Evolutionary conservation across 805 yeast species (phyloP).

Genomic region (Peterozyma xylosa): DNA sequence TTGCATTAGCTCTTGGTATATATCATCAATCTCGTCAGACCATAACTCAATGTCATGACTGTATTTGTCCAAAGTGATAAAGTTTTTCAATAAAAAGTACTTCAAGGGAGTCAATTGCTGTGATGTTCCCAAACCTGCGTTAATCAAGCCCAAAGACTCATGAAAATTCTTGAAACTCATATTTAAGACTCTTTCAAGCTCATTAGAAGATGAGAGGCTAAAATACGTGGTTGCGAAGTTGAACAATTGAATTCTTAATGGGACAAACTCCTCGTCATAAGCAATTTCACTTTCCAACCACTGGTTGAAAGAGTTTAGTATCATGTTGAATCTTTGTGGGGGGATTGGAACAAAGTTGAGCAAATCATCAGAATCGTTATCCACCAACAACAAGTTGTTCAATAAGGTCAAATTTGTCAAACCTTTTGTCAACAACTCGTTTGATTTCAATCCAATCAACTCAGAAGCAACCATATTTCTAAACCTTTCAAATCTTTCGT

Average conservation of each 20-base stretch:
- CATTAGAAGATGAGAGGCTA: constrained; percentile 7
- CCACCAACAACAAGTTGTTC: constrained; percentile 27
- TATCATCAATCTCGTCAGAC: constrained; percentile 26
- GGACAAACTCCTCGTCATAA: constrained; percentile 46
- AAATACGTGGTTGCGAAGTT: constrained; percentile 27
- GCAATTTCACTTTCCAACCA: constrained; percentile 62
- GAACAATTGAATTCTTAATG: constrained; percentile 43
- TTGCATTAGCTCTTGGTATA: constrained; percentile 36
- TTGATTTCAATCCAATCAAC: constrained; percentile 43
- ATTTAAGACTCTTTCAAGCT: constrained; percentile 22
- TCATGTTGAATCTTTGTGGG: constrained; percentile 57
- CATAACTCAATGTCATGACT: constrained; percentile 22
- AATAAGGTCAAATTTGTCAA: constrained; percentile 40
- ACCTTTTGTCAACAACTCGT: constrained; percentile 35
- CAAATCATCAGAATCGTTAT: constrained; percentile 19
- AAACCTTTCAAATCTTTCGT: constrained; percentile 36
- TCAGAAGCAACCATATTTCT: constrained; percentile 62
- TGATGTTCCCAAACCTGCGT: neutral
- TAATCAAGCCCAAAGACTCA: constrained; percentile 25
- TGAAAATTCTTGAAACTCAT: constrained; percentile 19
- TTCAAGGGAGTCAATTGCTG: neutral
- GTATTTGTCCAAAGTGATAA: constrained; percentile 6
- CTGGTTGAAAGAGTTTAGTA: constrained; percentile 39
- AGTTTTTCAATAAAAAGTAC: constrained; percentile 5
- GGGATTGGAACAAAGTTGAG: constrained; percentile 40